Percentiles rank a stretch among this genome's conserved stretches.
Evolutionary conservation across 768 basidiomycete species (phyloP).

Genomic region (Lactarius evosmus): DNA sequence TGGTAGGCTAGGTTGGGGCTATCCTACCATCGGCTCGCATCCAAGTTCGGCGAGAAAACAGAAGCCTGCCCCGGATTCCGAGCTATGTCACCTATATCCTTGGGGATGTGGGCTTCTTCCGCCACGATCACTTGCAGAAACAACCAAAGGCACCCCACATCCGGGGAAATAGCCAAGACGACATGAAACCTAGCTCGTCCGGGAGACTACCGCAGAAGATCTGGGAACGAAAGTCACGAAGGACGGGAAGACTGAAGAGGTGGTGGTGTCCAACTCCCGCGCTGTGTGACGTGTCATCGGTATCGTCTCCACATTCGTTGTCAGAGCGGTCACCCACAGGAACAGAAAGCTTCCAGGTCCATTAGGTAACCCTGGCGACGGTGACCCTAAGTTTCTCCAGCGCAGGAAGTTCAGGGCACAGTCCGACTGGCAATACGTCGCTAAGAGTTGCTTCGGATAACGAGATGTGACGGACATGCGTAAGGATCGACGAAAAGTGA

Average conservation of each 20-base stretch:
- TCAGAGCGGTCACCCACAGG: not conserved
- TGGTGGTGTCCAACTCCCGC: not conserved
- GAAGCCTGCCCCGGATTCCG: not conserved
- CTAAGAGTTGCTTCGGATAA: not conserved
- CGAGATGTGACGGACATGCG: not conserved
- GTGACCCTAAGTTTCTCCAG: not conserved
- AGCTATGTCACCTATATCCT: not conserved
- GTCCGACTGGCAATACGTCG: not conserved
- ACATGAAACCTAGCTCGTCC: not conserved
- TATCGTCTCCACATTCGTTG: not conserved
- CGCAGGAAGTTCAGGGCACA: too few species aligned
- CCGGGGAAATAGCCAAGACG: not conserved
- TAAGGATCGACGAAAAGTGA: too few species aligned
- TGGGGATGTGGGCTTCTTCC: not conserved
- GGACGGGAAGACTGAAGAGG: not conserved
- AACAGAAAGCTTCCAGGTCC: not conserved
- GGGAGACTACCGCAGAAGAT: not conserved
- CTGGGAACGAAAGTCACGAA: not conserved
- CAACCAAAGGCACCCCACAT: not conserved
- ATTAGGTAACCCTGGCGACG: not conserved
- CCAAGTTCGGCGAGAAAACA: not conserved
- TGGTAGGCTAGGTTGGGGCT: too few species aligned
- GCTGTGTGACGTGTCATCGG: too few species aligned
- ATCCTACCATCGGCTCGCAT: too few species aligned
- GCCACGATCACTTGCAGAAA: not conserved